phyloP scores from a whole-genome alignment of 441 rosid species.

The Gossypium armourianum region DNA sequence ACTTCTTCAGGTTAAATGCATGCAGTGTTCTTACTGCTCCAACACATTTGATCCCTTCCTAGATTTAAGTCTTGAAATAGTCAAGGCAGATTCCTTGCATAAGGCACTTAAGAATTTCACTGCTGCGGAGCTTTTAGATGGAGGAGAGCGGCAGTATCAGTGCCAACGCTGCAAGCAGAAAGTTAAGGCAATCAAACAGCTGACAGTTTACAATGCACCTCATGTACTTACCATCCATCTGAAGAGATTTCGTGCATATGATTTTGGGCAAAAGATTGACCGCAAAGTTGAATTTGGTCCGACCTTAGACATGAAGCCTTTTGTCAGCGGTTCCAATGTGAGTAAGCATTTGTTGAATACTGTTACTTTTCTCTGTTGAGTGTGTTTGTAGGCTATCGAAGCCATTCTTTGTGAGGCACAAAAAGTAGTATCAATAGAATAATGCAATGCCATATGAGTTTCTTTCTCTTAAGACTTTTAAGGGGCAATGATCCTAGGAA shows the following conservation, averaged over 20 bases:
- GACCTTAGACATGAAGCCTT: slow-evolving; percentile 69
- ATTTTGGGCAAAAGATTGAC: slow-evolving; percentile 64
- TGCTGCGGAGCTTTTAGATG: slow-evolving; percentile 65
- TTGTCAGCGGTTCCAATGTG: slow-evolving; percentile 64
- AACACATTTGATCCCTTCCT: slow-evolving; percentile 79
- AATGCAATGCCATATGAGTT: not conserved
- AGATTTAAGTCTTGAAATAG: slow-evolving; percentile 80
- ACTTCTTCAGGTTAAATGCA: slow-evolving; percentile 63
- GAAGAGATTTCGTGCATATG: slow-evolving; percentile 67
- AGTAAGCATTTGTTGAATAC: slow-evolving; percentile 28
- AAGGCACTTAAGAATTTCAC: slow-evolving; percentile 66
- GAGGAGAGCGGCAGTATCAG: slow-evolving; percentile 77
- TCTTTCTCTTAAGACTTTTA: not conserved
- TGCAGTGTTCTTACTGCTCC: slow-evolving; percentile 66
- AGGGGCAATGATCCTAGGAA: not conserved
- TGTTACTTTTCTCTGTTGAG: not conserved
- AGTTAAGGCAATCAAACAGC: slow-evolving; percentile 71
- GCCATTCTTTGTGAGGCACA: not conserved
- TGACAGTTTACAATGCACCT: slow-evolving; percentile 76
- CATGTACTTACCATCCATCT: slow-evolving; percentile 74
- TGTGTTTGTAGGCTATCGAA: not conserved
- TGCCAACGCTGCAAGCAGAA: slow-evolving; percentile 79
- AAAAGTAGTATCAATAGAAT: not conserved
- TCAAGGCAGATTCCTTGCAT: slow-evolving; percentile 60
- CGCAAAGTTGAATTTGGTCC: slow-evolving; percentile 55